Conservation (phyloP, 306 rosid species). For the apple (Malus domestica) region DNA sequence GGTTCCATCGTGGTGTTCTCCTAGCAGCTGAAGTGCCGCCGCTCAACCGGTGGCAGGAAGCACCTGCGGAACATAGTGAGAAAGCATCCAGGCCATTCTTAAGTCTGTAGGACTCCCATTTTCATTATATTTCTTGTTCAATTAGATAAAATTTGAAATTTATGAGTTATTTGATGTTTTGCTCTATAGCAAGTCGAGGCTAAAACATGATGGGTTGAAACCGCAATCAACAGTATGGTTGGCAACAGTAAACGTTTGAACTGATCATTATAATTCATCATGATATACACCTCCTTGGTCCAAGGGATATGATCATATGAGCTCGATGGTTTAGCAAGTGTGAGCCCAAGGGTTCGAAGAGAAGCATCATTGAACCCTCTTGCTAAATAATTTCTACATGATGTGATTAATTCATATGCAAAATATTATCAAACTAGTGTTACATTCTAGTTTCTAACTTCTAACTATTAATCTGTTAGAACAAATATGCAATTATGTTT, state of each 20-base stretch:
- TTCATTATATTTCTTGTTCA: too few species aligned
- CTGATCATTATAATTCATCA: background rate
- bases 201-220: conserved; percentile 42
- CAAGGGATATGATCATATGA: background rate
- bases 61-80: too few species aligned
- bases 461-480: too few species aligned
- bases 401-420: background rate
- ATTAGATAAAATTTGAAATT: too few species aligned
- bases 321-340: background rate
- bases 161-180: background rate
- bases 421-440: background rate
- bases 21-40: too few species aligned
- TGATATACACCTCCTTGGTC: background rate
- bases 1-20: too few species aligned
- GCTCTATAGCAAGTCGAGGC: conserved; percentile 31
- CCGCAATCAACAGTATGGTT: conserved; percentile 40
- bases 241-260: conserved; percentile 17
- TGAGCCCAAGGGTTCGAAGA: background rate
- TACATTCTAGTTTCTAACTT: background rate
- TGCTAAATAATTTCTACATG: background rate
- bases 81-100: too few species aligned
- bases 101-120: too few species aligned
- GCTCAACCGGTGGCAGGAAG: too few species aligned
- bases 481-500: background rate
- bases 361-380: background rate